phyloP scores from a whole-genome alignment of 2,329 filamentous ascomycete species.

The Aquanectria penicillioides region DNA sequence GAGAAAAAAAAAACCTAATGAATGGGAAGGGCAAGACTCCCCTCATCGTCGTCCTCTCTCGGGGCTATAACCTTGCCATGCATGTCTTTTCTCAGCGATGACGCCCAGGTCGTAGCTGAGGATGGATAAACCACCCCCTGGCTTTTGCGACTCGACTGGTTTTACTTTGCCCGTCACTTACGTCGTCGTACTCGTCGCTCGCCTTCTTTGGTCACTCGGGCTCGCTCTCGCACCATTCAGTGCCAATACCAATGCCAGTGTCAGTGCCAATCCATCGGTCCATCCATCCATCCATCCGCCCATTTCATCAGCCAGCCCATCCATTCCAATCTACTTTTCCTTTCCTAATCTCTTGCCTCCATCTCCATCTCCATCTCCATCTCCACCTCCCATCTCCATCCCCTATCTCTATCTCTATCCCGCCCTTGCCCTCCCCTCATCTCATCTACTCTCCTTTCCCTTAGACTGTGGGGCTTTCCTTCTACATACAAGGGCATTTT shows the following conservation, averaged over 20 bases:
- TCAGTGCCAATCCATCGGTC: not conserved
- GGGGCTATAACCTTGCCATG: too few species aligned
- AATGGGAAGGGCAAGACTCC: too few species aligned
- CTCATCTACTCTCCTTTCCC: not conserved
- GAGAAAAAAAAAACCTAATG: not conserved
- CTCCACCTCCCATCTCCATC: not conserved
- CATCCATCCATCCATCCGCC: slow-evolving; percentile 1
- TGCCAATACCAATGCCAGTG: not conserved
- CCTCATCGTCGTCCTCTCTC: too few species aligned
- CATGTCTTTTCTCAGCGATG: too few species aligned
- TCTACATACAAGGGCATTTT: too few species aligned
- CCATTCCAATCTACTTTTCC: slow-evolving; percentile 7
- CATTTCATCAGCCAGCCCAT: slow-evolving; percentile 2
- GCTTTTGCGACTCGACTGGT: slow-evolving; percentile 16
- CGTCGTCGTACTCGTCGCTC: slow-evolving; percentile 1
- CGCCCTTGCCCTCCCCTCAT: not conserved
- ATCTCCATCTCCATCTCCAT: not conserved
- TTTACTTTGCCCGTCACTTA: slow-evolving; percentile 17
- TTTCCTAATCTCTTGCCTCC: not conserved
- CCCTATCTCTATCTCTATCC: not conserved
- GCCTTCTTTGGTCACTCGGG: not conserved
- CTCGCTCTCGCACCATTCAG: slow-evolving; percentile 5
- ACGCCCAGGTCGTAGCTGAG: too few species aligned
- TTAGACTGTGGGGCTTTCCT: too few species aligned
- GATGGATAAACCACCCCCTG: not conserved